Percentiles rank a stretch among this genome's conserved stretches.
Conservation (phyloP, 192 early-diverging fungal species). For the Podila clonocystis region DNA sequence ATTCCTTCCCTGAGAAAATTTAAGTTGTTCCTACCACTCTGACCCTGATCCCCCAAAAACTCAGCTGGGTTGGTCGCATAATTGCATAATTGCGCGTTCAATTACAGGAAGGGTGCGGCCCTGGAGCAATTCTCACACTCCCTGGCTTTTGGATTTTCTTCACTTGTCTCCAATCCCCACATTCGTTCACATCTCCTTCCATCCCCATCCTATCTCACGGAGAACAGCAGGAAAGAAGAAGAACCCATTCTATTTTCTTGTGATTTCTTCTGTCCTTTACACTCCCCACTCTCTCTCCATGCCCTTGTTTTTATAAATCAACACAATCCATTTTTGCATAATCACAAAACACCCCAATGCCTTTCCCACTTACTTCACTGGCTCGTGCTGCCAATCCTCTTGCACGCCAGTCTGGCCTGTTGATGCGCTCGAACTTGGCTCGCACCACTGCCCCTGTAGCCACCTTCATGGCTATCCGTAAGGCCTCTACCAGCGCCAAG, state of each 20-base stretch:
- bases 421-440: slow-evolving; percentile 32
- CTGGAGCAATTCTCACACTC: neutral
- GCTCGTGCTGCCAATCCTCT: slow-evolving; percentile 19
- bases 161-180: neutral
- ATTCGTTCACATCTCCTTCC: neutral
- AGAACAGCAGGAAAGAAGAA: neutral
- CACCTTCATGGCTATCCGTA: slow-evolving; percentile 36
- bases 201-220: neutral
- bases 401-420: slow-evolving; percentile 18
- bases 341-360: slow-evolving; percentile 15
- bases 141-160: neutral
- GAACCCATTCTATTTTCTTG: neutral
- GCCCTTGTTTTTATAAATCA: too few relatives aligned
- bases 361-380: slow-evolving; percentile 30
- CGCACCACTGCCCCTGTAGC: slow-evolving; percentile 25
- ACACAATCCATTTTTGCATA: neutral
- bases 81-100: too few relatives aligned
- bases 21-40: neutral
- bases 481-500: slow-evolving; percentile 24
- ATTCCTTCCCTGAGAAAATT: neutral
- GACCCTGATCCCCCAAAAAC: neutral
- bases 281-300: neutral
- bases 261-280: neutral
- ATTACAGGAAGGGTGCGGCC: too few relatives aligned
- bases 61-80: neutral